Conservation (phyloP, 2,329 filamentous ascomycete species). For the Trichoderma atrobrunneum region DNA sequence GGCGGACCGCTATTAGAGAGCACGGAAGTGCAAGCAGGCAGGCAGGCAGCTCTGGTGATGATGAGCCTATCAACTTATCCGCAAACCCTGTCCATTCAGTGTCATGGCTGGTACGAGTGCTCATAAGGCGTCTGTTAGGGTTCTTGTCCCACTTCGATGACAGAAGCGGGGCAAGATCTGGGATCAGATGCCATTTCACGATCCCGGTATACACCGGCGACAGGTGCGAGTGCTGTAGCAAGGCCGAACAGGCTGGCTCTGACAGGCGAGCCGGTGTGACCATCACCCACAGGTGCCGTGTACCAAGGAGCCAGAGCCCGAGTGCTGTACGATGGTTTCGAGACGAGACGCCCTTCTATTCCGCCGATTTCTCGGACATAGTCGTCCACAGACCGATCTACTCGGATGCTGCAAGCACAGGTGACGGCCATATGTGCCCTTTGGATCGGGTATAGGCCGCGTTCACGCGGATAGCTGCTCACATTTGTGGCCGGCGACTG, state of each 20-base stretch:
- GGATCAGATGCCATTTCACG: slow-evolving; percentile 1
- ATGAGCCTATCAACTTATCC: background rate
- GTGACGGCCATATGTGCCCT: background rate
- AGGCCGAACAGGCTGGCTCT: background rate
- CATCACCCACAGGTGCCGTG: background rate
- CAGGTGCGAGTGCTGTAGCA: background rate
- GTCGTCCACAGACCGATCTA: background rate
- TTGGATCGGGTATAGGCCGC: slow-evolving; percentile 1
- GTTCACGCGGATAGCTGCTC: slow-evolving; percentile 12
- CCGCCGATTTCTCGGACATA: background rate
- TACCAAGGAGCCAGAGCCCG: background rate
- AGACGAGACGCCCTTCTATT: slow-evolving; percentile 5
- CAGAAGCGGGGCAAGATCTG: slow-evolving; percentile 3
- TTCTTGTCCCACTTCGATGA: background rate
- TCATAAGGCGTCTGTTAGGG: background rate
- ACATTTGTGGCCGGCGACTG: slow-evolving; percentile 11
- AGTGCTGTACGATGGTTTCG: background rate
- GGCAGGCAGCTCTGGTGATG: background rate
- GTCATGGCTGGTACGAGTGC: background rate
- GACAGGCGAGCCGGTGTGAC: slow-evolving; percentile 18
- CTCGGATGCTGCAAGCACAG: background rate
- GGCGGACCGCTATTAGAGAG: background rate
- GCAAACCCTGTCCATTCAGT: background rate
- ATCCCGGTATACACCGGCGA: background rate
- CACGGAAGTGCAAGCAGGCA: background rate